Conservation (phyloP, 805 yeast genomes). For the Candida cerambycidarum region DNA sequence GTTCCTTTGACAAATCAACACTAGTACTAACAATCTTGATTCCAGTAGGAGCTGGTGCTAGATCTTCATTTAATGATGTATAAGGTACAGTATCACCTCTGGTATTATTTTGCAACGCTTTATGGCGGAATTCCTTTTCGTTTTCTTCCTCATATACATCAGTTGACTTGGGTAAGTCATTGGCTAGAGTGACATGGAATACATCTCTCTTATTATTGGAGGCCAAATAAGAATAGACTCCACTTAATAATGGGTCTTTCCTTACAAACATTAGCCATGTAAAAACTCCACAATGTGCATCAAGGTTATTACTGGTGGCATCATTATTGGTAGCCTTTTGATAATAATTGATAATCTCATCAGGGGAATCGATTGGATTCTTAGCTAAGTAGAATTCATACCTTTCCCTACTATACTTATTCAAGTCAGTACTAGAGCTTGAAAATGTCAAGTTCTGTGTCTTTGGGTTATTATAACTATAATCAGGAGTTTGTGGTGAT, state of each 20-base stretch:
- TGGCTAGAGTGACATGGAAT: not conserved
- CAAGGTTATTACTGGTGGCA: constrained; percentile 34
- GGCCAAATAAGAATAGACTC: constrained; percentile 1
- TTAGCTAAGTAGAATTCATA: constrained; percentile 18
- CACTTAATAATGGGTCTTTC: constrained; percentile 36
- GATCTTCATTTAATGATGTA: constrained; percentile 6
- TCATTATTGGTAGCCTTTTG: constrained; percentile 44
- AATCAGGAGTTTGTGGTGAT: not conserved
- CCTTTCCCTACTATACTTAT: not conserved
- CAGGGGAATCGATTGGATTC: constrained; percentile 22
- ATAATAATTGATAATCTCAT: constrained; percentile 43
- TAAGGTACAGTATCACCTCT: constrained; percentile 23
- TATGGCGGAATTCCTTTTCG: constrained; percentile 23
- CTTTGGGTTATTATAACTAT: not conserved
- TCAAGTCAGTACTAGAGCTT: not conserved
- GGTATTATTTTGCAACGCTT: constrained; percentile 26
- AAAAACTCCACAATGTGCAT: constrained; percentile 52
- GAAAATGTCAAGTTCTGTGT: not conserved
- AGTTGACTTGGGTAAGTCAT: not conserved
- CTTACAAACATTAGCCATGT: constrained; percentile 48
- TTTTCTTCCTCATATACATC: not conserved
- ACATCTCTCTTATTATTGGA: not conserved
- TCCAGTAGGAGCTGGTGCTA: not conserved
- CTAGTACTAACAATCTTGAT: constrained; percentile 1
- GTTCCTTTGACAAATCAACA: not conserved